Evolutionary conservation across 140 eudicot species (phyloP), one percentile per base, ranked within the genome.

Genomic region (Cichorium intybus): DNA sequence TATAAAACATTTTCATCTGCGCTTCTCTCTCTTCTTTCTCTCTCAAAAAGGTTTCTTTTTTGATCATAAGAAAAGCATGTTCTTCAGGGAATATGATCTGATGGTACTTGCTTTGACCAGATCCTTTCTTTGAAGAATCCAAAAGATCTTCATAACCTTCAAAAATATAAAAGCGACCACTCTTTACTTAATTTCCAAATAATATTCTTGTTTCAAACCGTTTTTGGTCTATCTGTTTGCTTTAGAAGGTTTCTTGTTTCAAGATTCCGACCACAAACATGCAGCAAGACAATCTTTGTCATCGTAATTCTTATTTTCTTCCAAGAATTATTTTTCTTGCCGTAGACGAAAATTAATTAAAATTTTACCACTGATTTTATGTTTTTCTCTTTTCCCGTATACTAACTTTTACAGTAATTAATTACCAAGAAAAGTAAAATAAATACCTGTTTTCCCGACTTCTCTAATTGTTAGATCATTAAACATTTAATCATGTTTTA

Each of bases 61-160:
- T 54, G 64, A 56, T 78, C 95, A 85, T 73, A 70, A 62, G 68
- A 80, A 82, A 82, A 66, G 80, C 73, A 78, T 80, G 85, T 75
- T 71, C 57, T 18, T 49, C 77, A 56, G 88, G 72, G 72, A 71
- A 61, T 62, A 77, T 66, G 63, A 80, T 79, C 84, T 68, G 71
- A 60, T 71, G 69, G 89, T 83, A 83, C 91, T 74, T 71, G 41
- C 79, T 75, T 89, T 86, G 97, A 89, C 97, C 85, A 62, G 86
- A 80, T 89, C 89, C 62, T 83, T 60, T 37, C 58, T 45, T 65
- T 71, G 79, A 73, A 62, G 72, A 71, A 33, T 45, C 64, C 59
- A 50, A 70, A 66, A 63, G 68, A 77, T 68, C 76, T 79, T 76
- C 55, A 52, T 50, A 31, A 47, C 66, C 50, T 71, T 66, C 74